Conservation (phyloP, 306 rosid genomes). For the Corylus americana region DNA sequence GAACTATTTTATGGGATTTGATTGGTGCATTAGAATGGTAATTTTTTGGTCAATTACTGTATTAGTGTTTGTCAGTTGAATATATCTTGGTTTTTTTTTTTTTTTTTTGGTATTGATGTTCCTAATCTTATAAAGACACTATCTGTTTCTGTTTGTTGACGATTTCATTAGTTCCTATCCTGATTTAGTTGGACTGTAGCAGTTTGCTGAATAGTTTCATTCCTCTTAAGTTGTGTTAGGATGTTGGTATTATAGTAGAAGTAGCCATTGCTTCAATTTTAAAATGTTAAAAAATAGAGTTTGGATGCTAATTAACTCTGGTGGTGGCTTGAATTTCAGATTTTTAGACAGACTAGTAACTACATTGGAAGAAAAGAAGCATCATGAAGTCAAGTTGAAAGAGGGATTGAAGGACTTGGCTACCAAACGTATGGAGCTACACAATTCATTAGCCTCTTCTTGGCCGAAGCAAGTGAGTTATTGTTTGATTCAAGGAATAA, state of each 20-base stretch:
- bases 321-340: conserved; percentile 53
- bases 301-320: conserved; percentile 11
- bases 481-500: not conserved
- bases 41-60: not conserved
- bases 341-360: conserved; percentile 80
- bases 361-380: conserved; percentile 87
- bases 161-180: not conserved
- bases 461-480: conserved; percentile 88
- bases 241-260: not conserved
- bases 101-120: not conserved
- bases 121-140: not conserved
- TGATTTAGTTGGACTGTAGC: not conserved
- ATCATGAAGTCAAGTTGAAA: conserved; percentile 80
- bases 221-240: not conserved
- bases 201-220: not conserved
- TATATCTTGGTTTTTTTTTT: not conserved
- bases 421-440: conserved; percentile 83
- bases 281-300: not conserved
- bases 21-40: not conserved
- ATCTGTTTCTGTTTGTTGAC: not conserved
- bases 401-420: conserved; percentile 84
- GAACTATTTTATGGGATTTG: not conserved
- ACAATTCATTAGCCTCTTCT: conserved; percentile 80
- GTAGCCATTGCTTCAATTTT: not conserved
- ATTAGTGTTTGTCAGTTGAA: not conserved